phyloP scores from a whole-genome alignment of 2,329 filamentous ascomycete species.

The Fusarium proliferatum region DNA sequence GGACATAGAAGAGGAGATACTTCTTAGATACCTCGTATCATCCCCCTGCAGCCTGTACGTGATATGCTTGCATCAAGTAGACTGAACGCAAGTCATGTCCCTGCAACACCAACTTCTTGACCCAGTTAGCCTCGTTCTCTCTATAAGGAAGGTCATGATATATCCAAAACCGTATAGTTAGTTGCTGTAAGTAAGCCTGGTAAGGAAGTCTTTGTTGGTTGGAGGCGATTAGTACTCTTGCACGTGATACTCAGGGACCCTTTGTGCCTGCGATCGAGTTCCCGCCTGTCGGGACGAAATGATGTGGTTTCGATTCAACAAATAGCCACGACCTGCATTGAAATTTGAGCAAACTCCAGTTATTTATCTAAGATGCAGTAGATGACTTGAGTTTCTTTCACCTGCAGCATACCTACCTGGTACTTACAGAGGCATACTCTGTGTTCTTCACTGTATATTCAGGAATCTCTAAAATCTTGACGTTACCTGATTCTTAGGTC shows the following conservation, averaged over 20 bases:
- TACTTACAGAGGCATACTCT: neutral
- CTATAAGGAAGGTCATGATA: neutral
- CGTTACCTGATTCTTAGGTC: neutral
- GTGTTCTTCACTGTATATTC: neutral
- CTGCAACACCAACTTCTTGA: neutral
- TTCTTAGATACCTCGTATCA: neutral
- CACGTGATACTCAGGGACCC: constrained; percentile 8
- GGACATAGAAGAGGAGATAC: neutral
- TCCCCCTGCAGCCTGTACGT: neutral
- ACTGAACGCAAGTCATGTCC: neutral
- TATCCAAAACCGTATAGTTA: neutral
- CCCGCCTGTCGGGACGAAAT: constrained; percentile 2
- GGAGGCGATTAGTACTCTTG: neutral
- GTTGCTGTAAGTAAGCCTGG: neutral
- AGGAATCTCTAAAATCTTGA: neutral
- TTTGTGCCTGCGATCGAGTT: neutral
- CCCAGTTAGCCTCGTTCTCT: neutral
- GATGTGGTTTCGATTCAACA: neutral
- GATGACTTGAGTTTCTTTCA: too few relatives aligned
- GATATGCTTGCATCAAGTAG: neutral
- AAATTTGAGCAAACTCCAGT: neutral
- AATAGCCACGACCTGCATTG: neutral
- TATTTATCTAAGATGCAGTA: neutral
- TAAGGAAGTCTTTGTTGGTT: neutral
- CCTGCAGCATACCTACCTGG: neutral